Conservation (phyloP, 352 stramenopile species). For the Globisporangium solare region DNA sequence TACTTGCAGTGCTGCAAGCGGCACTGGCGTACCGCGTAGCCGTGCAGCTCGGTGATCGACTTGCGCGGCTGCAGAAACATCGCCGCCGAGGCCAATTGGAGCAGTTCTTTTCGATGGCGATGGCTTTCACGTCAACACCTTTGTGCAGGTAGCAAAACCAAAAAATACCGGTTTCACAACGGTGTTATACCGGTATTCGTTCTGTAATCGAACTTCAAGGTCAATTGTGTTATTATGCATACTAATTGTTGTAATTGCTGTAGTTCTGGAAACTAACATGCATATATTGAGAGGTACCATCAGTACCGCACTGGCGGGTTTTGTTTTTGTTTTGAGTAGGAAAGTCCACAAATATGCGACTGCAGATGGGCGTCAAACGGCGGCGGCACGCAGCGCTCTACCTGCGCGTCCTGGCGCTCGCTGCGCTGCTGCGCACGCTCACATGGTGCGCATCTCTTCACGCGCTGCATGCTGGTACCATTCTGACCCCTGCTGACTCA, state of each 20-base stretch:
- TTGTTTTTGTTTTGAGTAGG: too few species aligned
- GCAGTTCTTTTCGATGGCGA: constrained; percentile 1
- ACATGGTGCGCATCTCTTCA: neutral
- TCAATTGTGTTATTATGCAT: neutral
- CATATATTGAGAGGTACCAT: neutral
- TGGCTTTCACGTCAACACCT: constrained; percentile 7
- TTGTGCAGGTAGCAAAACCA: neutral
- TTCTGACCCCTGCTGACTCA: neutral
- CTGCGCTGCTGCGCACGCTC: constrained; percentile 1
- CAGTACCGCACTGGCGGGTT: neutral
- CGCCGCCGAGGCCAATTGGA: neutral
- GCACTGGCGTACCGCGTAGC: constrained; percentile 43
- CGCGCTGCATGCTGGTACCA: neutral
- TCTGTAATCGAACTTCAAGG: constrained; percentile 2
- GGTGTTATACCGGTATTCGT: neutral
- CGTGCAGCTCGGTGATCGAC: constrained; percentile 57
- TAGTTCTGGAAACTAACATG: neutral
- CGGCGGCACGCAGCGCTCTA: neutral
- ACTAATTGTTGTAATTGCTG: neutral
- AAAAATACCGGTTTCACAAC: neutral
- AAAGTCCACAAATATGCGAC: too few species aligned
- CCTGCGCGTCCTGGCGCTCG: constrained; percentile 5
- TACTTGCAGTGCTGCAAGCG: neutral
- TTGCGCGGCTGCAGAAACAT: constrained; percentile 75
- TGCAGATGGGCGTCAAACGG: neutral